phyloP scores from a whole-genome alignment of 768 basidiomycete species.

The Gymnopilus dilepis region DNA sequence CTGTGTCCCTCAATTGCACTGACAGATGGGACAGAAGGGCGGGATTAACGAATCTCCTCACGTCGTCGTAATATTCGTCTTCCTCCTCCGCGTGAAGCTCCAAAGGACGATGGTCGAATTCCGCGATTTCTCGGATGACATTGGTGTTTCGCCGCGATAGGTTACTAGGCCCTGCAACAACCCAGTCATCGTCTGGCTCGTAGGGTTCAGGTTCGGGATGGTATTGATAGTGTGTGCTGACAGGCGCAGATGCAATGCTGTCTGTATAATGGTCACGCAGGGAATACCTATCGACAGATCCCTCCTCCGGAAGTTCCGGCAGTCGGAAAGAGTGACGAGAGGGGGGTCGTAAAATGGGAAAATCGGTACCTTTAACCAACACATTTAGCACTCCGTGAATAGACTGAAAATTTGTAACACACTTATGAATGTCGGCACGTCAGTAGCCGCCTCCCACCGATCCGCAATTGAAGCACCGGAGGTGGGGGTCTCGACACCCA shows the following conservation, averaged over 20 bases:
- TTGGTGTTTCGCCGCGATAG: slow-evolving; percentile 31
- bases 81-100: slow-evolving; percentile 51
- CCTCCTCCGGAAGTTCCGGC: slow-evolving; percentile 9
- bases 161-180: slow-evolving; percentile 27
- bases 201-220: slow-evolving; percentile 16
- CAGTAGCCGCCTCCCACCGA: slow-evolving; percentile 17
- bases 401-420: neutral
- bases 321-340: slow-evolving; percentile 14
- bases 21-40: slow-evolving; percentile 88
- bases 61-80: slow-evolving; percentile 66
- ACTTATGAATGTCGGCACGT: slow-evolving; percentile 27
- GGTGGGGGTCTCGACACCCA: slow-evolving; percentile 5
- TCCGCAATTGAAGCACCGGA: slow-evolving; percentile 20
- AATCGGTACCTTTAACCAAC: slow-evolving; percentile 21
- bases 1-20: slow-evolving; percentile 85
- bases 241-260: neutral
- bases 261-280: slow-evolving; percentile 2
- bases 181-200: slow-evolving; percentile 19
- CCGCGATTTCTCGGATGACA: slow-evolving; percentile 33
- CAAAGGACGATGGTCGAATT: slow-evolving; percentile 40
- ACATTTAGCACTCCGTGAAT: neutral
- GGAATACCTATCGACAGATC: neutral
- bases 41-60: slow-evolving; percentile 85
- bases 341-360: slow-evolving; percentile 26
- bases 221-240: slow-evolving; percentile 3